phyloP scores from a whole-genome alignment of 176 grass and related monocot species.

The Raddia distichophylla region DNA sequence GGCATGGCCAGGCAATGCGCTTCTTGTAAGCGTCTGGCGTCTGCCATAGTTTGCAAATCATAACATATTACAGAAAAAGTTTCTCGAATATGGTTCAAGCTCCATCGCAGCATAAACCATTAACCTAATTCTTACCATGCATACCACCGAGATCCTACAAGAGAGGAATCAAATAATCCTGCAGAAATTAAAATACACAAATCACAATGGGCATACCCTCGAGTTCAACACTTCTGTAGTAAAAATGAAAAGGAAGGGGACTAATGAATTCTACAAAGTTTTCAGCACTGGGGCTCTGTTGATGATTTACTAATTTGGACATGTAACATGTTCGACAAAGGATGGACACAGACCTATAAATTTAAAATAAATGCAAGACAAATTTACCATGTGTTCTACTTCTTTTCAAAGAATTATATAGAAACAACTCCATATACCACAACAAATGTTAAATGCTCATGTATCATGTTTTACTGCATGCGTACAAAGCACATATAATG shows the following conservation, averaged over 20 bases:
- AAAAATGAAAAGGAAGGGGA: constrained; percentile 23
- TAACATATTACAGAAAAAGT: constrained; percentile 6
- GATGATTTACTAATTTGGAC: constrained; percentile 19
- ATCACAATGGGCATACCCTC: constrained; percentile 74
- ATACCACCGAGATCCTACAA: constrained; percentile 79
- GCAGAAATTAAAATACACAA: constrained; percentile 97
- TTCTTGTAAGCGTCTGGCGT: too few relatives aligned
- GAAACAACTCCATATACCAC: neutral
- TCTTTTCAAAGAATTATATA: neutral
- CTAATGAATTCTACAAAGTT: constrained; percentile 8
- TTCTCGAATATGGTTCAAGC: constrained; percentile 29
- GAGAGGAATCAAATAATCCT: constrained; percentile 82
- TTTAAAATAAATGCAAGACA: neutral
- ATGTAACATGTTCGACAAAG: neutral
- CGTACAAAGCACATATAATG: neutral
- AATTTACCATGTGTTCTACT: neutral
- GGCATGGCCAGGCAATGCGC: too few relatives aligned
- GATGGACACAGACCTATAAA: neutral
- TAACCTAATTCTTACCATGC: constrained; percentile 82
- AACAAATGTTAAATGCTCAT: neutral
- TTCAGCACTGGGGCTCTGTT: constrained; percentile 5
- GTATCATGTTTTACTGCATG: neutral
- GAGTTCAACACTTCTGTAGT: constrained; percentile 42
- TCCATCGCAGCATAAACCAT: constrained; percentile 34
- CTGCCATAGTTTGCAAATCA: too few relatives aligned